phyloP scores from a whole-genome alignment of 768 basidiomycete species.

The Cystobasidium tubakii region DNA sequence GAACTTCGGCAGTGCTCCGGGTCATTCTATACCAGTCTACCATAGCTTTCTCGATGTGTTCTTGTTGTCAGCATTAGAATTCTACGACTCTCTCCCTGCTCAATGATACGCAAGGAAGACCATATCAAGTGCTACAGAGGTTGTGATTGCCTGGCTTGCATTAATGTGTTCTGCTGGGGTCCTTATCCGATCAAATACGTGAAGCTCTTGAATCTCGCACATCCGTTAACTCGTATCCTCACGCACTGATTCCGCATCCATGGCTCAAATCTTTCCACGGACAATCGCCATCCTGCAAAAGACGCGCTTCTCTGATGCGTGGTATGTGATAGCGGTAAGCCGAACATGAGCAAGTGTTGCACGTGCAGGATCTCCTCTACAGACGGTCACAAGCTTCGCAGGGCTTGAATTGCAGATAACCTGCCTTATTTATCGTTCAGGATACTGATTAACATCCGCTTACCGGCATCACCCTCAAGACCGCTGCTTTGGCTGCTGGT shows the following conservation, averaged over 20 bases:
- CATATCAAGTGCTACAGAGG: background rate
- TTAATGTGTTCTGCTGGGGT: no score
- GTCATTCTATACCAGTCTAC: background rate
- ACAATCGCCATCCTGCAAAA: background rate
- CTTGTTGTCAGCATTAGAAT: background rate
- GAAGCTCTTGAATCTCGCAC: no score
- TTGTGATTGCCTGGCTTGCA: no score
- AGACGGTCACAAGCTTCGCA: no score
- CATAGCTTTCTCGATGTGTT: background rate
- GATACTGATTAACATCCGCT: no score
- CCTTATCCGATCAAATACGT: no score
- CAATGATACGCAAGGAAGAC: background rate
- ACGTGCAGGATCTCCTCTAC: no score
- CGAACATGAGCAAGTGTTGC: background rate
- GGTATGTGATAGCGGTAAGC: conserved; percentile 15
- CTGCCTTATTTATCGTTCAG: no score
- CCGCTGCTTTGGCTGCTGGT: conserved; percentile 13
- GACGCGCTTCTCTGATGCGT: background rate
- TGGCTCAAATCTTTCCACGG: background rate
- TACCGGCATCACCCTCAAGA: no score
- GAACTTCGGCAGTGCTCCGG: background rate
- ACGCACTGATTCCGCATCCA: no score
- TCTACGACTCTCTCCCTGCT: background rate
- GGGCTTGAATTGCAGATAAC: no score
- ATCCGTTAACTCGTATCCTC: no score